phyloP scores from a whole-genome alignment of 129 eudicot genomes.

The Cynara cardunculus region DNA sequence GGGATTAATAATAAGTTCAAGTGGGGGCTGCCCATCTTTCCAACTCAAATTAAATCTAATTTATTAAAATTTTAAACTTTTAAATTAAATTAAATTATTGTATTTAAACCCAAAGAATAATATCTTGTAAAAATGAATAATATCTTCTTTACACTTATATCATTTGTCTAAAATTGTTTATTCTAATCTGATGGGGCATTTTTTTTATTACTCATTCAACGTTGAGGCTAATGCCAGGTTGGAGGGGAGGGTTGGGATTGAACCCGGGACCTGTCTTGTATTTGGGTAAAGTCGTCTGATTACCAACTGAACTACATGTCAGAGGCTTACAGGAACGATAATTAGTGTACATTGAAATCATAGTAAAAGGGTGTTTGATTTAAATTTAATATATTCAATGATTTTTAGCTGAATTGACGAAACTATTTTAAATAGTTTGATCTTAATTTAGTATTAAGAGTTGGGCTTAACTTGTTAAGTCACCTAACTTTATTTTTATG shows the following conservation, averaged over 20 bases:
- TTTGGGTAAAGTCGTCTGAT: no score
- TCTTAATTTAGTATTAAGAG: no score
- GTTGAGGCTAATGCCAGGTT: no score
- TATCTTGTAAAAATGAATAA: background rate
- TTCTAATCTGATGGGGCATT: no score
- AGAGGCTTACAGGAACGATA: no score
- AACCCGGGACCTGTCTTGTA: no score
- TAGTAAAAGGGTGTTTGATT: background rate
- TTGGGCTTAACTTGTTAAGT: background rate
- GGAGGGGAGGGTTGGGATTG: no score
- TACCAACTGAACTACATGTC: no score
- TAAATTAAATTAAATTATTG: background rate
- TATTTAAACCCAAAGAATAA: background rate
- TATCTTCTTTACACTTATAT: background rate
- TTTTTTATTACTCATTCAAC: no score
- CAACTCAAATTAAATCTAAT: background rate
- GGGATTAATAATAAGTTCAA: background rate
- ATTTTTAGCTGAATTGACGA: no score
- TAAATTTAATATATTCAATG: no score
- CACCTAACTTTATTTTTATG: background rate
- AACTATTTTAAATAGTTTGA: background rate
- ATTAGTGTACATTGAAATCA: background rate
- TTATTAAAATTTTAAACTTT: background rate
- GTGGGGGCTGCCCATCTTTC: background rate
- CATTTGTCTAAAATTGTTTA: background rate